Base-by-base conservation (phyloP, 2,329 filamentous ascomycete species). In the Leptographium lundbergii region DNA sequence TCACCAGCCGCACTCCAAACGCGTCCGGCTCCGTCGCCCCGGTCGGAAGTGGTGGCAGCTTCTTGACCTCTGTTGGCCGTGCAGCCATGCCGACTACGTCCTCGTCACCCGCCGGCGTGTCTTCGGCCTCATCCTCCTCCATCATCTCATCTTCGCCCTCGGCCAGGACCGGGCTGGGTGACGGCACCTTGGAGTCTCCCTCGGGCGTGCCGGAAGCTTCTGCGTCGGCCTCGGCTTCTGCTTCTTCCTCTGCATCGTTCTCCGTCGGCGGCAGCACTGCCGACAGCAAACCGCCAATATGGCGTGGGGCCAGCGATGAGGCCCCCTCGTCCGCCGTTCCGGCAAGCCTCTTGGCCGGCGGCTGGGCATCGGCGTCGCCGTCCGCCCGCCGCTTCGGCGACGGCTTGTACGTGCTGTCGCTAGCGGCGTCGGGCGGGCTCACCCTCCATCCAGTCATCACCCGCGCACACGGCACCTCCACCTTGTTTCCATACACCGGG, bases 351-450 rank as follows among this genome's bases (percentile, higher is more conserved):
- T 82, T 82, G 32, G 75, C 70, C 1, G 74, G 73, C 1, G 76
- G 75, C 62, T 78, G 75, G 25, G 73, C 75, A 24, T 81, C 78
- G 1, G 72, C 73, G 61, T 77, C 75, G 32, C 75, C 76, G 17
- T 74, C 75, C 6, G 79, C 75, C 65, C 75, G 80, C 27, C 80
- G 76, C 70, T 82, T 83, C 13, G 66, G 71, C 22, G 60, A 57
- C 47, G 58, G 58, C 42, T 61, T 63, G 24, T 36, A 11, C 25
- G 14, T 29, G 19, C 32, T 52, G 36, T 47, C 54, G 9, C 42
- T 42, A 36, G 24, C 53, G 7, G 9, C 42, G 39, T 47, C 53
- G 11, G 48, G 48, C 56, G 50, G 39, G 36, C 17, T 29, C 48
- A 63, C 22, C 6, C 36, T n/a, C 17, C 58, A 60, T 14, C 62